Conservation (phyloP, 2,329 filamentous ascomycete species). For the Cladosporium sp. region DNA sequence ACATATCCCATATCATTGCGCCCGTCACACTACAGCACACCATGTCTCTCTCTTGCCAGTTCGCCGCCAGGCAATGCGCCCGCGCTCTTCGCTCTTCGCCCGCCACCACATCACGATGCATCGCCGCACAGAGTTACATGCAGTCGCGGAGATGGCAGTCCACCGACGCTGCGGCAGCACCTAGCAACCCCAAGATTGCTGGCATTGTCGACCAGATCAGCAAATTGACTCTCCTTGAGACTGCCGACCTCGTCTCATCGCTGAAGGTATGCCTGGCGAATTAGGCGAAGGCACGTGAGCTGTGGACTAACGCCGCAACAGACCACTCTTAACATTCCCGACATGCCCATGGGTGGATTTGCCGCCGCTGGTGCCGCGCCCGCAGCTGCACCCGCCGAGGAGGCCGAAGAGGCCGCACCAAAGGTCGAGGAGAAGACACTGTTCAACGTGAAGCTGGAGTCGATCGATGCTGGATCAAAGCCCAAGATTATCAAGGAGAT, state of each 20-base stretch:
- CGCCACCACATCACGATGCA: constrained; percentile 22
- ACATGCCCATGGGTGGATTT: constrained; percentile 92
- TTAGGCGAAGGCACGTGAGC: not conserved
- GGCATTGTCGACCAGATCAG: constrained; percentile 98
- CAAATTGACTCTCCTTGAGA: constrained; percentile 95
- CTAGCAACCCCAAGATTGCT: constrained; percentile 80
- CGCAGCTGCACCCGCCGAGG: constrained; percentile 56
- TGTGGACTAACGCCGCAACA: constrained; percentile 37
- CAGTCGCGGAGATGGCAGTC: constrained; percentile 77
- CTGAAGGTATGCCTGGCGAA: constrained; percentile 67
- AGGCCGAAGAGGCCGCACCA: constrained; percentile 84
- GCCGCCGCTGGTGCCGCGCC: constrained; percentile 63
- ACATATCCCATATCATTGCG: constrained; percentile 2
- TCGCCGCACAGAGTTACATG: constrained; percentile 19
- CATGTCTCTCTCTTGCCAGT: constrained; percentile 45
- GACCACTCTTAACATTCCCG: constrained; percentile 94
- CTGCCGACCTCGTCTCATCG: constrained; percentile 87
- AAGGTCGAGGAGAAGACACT: constrained; percentile 90
- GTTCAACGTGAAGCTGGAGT: constrained; percentile 91
- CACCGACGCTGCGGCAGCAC: constrained; percentile 56
- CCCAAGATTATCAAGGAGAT: constrained; percentile 99
- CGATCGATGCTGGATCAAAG: constrained; percentile 83
- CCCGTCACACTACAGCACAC: not conserved
- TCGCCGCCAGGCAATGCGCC: constrained; percentile 42
- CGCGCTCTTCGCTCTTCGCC: constrained; percentile 30